These are phyloP conservation scores for Lactifluus echinatus DNA, from an alignment of 768 basidiomycete species.

Conservation along the genomic window DNA sequence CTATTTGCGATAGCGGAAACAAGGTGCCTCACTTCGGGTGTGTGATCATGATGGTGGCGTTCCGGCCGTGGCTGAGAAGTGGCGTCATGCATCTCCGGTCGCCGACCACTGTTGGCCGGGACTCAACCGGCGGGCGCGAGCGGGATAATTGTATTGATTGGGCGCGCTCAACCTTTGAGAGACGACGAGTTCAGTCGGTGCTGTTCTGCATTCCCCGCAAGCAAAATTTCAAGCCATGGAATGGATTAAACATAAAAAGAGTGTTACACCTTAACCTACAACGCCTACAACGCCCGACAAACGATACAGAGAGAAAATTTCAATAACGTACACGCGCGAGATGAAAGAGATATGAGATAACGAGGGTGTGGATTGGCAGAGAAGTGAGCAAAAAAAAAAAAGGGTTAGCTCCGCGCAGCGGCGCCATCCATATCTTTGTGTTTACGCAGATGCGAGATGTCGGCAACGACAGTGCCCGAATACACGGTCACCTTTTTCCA, in stretches of 20 bases:
- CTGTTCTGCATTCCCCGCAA: not conserved
- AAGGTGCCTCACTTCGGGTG: not conserved
- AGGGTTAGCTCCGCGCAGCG: constrained; percentile 2
- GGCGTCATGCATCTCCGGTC: not conserved
- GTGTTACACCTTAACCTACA: constrained; percentile 1
- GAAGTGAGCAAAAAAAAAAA: not conserved
- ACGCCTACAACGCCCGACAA: not conserved
- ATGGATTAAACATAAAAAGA: not conserved
- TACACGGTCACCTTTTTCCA: constrained; percentile 11
- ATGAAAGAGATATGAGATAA: not conserved
- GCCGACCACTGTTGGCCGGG: not conserved
- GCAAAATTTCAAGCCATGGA: not conserved
- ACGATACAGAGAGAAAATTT: not conserved
- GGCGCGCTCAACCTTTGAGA: not conserved
- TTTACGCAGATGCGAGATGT: constrained; percentile 20
- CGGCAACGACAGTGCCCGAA: constrained; percentile 17
- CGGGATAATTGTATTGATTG: no score
- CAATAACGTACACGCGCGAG: not conserved
- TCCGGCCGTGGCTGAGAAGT: not conserved
- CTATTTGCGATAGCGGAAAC: not conserved
- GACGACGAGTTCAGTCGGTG: not conserved
- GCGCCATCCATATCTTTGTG: constrained; percentile 18
- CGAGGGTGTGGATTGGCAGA: not conserved
- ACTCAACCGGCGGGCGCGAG: no score
- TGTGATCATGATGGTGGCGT: constrained; percentile 4